Evolutionary conservation across 176 grass and related monocot species (phyloP), one percentile per base, ranked within the genome.

Genomic region (Pontederia crassipes): DNA sequence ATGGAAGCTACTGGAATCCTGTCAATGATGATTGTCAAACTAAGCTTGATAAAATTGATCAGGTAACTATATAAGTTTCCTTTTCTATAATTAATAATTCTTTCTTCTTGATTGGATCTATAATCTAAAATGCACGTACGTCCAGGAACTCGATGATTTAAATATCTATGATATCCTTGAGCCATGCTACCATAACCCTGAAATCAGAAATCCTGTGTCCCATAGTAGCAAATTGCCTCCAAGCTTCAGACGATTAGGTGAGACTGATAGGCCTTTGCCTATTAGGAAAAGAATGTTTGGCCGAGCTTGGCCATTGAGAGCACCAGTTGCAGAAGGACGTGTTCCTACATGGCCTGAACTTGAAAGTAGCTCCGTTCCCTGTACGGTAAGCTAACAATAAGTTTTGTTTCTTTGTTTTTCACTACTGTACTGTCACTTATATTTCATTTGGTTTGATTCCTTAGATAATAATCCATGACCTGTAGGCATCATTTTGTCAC

Each of bases 161-260:
- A 97, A 97, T 51, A 88, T 97, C 28, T 97, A 97, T 65, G 74
- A 97, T 71, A 85, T 97, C 65, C 92, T 97, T 56, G 92, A 97
- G 64, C 92, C 92, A 50, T 97, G 92, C 67, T 97, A 91, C 74
- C 87, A 97, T 48, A 72, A 56, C 68, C 79, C 52, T 58, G 28
- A 56, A 28, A 71, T 58, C 46, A 85, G 63, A 51, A 26, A 91
- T 78, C 52, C 20, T 52, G 53, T 2, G 27, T 66, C 76, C 55
- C 20, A 50, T 4, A 73, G 68, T 4, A 75, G 64, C 46, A 85
- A 49, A 59, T 46, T 73, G 29, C 92, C 87, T 54, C 62, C 57
- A 53, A 91, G 84, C 83, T 97, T 91, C 88, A 82, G 81, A 66
- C 71, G 70, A 76, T 81, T 97, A 45, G 92, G 92, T 73, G 74